phyloP scores from a whole-genome alignment of 768 basidiomycete species.

The Clitopilus hobsonii region DNA sequence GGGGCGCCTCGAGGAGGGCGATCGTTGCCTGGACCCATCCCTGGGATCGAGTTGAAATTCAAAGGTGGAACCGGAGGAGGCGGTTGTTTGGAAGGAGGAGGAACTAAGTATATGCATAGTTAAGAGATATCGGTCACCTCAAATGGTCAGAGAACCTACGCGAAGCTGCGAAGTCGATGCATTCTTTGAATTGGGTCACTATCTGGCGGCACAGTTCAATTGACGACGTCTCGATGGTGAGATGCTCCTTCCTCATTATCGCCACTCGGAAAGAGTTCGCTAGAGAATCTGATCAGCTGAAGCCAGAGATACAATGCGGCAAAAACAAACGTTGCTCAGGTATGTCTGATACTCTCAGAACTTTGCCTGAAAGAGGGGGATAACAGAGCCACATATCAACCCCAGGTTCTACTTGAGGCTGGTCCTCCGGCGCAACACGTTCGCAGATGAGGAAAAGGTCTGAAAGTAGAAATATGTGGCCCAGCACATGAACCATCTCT shows the following conservation, averaged over 20 bases:
- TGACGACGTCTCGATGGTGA: slow-evolving; percentile 63
- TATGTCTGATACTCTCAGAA: slow-evolving; percentile 66
- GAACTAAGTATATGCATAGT: slow-evolving; percentile 32
- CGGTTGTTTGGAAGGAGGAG: slow-evolving; percentile 56
- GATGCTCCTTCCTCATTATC: slow-evolving; percentile 84
- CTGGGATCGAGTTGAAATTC: slow-evolving; percentile 20
- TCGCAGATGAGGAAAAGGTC: slow-evolving; percentile 93
- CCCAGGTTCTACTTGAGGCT: slow-evolving; percentile 38
- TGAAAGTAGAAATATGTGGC: slow-evolving; percentile 84
- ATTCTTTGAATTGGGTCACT: slow-evolving; percentile 70
- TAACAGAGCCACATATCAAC: slow-evolving; percentile 91
- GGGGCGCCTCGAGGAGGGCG: not conserved
- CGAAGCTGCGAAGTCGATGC: slow-evolving; percentile 74
- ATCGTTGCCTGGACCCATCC: slow-evolving; percentile 10
- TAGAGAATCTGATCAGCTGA: slow-evolving; percentile 21
- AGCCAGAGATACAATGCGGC: not conserved
- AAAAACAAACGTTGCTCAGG: slow-evolving; percentile 52
- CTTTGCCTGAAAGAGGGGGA: slow-evolving; percentile 93
- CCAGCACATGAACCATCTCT: slow-evolving; percentile 73
- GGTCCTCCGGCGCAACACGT: slow-evolving; percentile 68
- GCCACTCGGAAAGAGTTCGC: slow-evolving; percentile 71
- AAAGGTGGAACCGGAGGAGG: slow-evolving; percentile 63
- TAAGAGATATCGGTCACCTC: slow-evolving; percentile 4
- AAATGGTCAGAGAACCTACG: slow-evolving; percentile 42
- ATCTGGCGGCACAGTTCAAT: slow-evolving; percentile 55